These are phyloP conservation scores for Aspergillus felis DNA, from an alignment of 2,329 filamentous ascomycete species.

Conservation along the genomic window DNA sequence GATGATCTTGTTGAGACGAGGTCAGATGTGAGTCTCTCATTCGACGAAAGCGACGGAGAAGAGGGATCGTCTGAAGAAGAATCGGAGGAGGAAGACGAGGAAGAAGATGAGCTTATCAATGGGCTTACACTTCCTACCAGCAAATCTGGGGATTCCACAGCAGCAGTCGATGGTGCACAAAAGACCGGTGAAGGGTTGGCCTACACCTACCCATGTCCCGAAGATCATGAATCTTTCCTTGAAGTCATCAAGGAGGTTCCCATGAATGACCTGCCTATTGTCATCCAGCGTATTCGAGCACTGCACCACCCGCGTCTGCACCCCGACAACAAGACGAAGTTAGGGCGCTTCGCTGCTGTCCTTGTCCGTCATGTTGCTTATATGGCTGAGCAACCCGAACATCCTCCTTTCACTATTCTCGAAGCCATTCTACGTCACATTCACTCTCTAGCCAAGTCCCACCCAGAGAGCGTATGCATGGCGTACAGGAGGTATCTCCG, in stretches of 20 bases:
- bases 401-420: conserved; percentile 61
- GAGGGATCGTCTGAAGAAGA: conserved; percentile 55
- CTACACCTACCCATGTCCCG: conserved; percentile 82
- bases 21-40: conserved; percentile 51
- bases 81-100: conserved; percentile 50
- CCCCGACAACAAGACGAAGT: conserved; percentile 77
- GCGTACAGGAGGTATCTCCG: conserved; percentile 73
- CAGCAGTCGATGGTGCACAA: conserved; percentile 41
- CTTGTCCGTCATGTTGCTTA: conserved; percentile 56
- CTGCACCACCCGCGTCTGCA: conserved; percentile 88
- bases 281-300: conserved; percentile 84
- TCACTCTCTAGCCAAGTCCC: conserved; percentile 86
- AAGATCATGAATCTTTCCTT: conserved; percentile 70
- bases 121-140: conserved; percentile 52
- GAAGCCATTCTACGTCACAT: conserved; percentile 84
- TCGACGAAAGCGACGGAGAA: conserved; percentile 49
- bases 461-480: conserved; percentile 70
- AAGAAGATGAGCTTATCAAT: conserved; percentile 69
- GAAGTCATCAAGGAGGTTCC: conserved; percentile 60
- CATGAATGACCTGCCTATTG: conserved; percentile 64
- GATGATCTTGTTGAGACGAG: conserved; percentile 82
- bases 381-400: conserved; percentile 48
- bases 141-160: conserved; percentile 16
- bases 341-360: conserved; percentile 53
- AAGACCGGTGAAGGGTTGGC: conserved; percentile 56